Base-by-base conservation (phyloP, 306 rosid genomes). In the Vigna reflexopilosa region DNA sequence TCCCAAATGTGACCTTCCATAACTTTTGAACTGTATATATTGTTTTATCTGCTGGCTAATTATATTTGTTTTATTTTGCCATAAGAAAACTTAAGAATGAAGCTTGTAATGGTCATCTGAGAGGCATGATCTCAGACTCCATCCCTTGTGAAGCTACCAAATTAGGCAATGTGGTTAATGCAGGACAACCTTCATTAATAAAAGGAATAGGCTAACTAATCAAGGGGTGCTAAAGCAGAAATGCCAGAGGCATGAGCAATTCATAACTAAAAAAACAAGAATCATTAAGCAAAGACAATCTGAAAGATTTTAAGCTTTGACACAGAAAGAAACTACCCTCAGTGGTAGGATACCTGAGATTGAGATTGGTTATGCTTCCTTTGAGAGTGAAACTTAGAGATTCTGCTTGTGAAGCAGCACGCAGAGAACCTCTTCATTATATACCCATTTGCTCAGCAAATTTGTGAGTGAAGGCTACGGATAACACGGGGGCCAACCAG, bases 391-490 rank as follows among this genome's bases (percentile, higher is more conserved):
- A 42, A 80, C 42, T 84, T 68, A 26, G 88, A 75, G 36, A 55
- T 63, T 86, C 79, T 81, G 62, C 81, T 72, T 73, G 85, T 82
- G 96, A 85, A 83, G 79, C 83, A 83, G 88, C 89, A 89, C 9
- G 61, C 32, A 49, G 52, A 77, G 75, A 89, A 82, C 75, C 79
- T 81, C 94, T 87, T 89, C 98, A 90, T 90, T 82, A 83, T 90
- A 87, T 87, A 90, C 69, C 11, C 69, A 6, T 73, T 52, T 72
- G 2, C 57, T 32, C 44, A 68, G 56, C 34, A 84, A 81, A 89
- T 82, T 89, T 86, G 80, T 30, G 75, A 89, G 97, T 93, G 86
- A 90, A 86, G 88, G 77, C 85, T 78, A 90, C 61, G 96, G 63
- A 83, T 52, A 71, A 47, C 73, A 67, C 40, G 4, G 84, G 69